These are phyloP conservation scores for Aspergillus heteromorphus DNA, from an alignment of 495 filamentous ascomycete genomes.

Conservation along the genomic window DNA sequence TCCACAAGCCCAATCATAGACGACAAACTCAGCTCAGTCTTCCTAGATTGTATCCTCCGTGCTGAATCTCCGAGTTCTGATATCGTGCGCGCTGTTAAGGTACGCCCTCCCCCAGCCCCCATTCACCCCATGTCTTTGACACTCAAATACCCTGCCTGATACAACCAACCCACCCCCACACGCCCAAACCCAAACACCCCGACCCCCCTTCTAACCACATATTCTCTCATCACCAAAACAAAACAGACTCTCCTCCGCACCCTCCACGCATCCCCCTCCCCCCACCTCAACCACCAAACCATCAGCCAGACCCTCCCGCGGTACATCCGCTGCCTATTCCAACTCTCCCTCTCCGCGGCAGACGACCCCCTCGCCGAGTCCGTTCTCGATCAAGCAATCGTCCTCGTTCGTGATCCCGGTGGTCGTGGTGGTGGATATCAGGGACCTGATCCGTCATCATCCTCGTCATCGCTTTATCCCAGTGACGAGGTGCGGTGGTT, in stretches of 20 bases:
- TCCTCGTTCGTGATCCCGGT: too few relatives aligned
- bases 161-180: too few relatives aligned
- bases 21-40: conserved; percentile 14
- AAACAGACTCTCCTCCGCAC: conserved; percentile 15
- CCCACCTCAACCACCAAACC: neutral
- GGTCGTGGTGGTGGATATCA: conserved; percentile 29
- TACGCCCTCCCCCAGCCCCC: conserved; percentile 9
- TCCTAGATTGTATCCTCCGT: conserved; percentile 56
- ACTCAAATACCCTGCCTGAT: too few relatives aligned
- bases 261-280: conserved; percentile 11
- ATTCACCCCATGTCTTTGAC: too few relatives aligned
- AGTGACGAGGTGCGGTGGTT: conserved; percentile 73
- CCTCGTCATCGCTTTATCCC: too few relatives aligned
- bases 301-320: conserved; percentile 48
- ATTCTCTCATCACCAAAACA: neutral
- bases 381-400: conserved; percentile 45
- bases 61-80: conserved; percentile 45
- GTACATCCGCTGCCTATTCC: conserved; percentile 70
- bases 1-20: conserved; percentile 26
- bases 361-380: conserved; percentile 20
- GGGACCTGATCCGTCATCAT: conserved; percentile 22
- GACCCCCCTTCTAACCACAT: too few relatives aligned
- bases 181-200: too few relatives aligned
- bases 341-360: conserved; percentile 46
- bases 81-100: conserved; percentile 24